Base-by-base conservation (phyloP, 177 flowering plant species). In the Telopea speciosissima region DNA sequence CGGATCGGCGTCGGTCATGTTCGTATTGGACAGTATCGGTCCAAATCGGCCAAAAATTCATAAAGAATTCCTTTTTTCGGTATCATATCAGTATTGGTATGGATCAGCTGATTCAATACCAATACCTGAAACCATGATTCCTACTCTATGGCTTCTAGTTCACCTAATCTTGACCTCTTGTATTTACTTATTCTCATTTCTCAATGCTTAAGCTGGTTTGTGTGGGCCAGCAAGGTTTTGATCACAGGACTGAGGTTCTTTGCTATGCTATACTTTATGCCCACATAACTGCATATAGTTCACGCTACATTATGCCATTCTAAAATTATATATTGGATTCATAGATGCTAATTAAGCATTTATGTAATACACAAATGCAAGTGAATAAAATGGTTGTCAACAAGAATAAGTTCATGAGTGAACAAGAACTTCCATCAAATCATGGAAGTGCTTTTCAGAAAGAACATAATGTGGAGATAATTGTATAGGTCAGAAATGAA, bases 91-190 rank as follows among this genome's bases (percentile, higher is more conserved):
- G n/a, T n/a, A n/a, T n/a, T n/a, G n/a, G n/a, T n/a, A n/a, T n/a
- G n/a, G n/a, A n/a, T n/a, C n/a, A n/a, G n/a, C n/a, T n/a, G n/a
- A n/a, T n/a, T n/a, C n/a, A n/a, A n/a, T n/a, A n/a, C n/a, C n/a
- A n/a, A n/a, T n/a, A n/a, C n/a, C n/a, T n/a, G n/a, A n/a, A n/a
- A n/a, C n/a, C n/a, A n/a, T n/a, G n/a, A n/a, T n/a, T n/a, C n/a
- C n/a, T n/a, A n/a, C n/a, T 88, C 94, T 68, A 31, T 31, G 33
- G 33, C 33, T 31, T 31, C 33, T 5, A 31, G 3, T 31, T 31
- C 33, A 31, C 33, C 33, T 31, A 10, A 49, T 49, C 3, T 49
- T 49, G 14, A 49, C 19, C 54, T 49, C 11, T 13, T 49, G 4
- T 49, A 11, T 49, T 36, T 49, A 16, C 19, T 5, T 16, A 31